These are phyloP conservation scores for Powellomyces hirtus DNA, from an alignment of 192 early-diverging fungal genomes.

Conservation along the genomic window DNA sequence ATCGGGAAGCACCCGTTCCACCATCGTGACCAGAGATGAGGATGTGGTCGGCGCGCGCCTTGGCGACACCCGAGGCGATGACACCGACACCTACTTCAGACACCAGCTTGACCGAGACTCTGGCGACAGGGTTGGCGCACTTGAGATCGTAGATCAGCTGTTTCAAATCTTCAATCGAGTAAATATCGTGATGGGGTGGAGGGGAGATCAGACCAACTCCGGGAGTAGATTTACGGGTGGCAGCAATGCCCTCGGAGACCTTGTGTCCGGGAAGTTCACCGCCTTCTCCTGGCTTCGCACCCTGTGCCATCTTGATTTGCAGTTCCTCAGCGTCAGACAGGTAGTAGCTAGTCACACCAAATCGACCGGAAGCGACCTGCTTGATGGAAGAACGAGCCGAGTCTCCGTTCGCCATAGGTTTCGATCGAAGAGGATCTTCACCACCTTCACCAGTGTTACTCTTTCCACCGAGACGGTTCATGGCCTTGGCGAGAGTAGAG, in stretches of 20 bases:
- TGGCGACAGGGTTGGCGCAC: slow-evolving; percentile 85
- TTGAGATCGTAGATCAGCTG: slow-evolving; percentile 98
- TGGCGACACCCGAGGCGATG: slow-evolving; percentile 94
- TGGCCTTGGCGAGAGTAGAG: slow-evolving; percentile 85
- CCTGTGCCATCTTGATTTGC: slow-evolving; percentile 99
- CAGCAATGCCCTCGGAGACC: slow-evolving; percentile 54
- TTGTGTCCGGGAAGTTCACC: slow-evolving; percentile 78
- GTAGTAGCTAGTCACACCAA: slow-evolving; percentile 95
- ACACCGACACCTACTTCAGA: slow-evolving; percentile 98
- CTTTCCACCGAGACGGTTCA: slow-evolving; percentile 96
- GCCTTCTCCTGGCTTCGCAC: slow-evolving; percentile 98
- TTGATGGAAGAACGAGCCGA: slow-evolving; percentile 93
- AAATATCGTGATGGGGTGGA: slow-evolving; percentile 98
- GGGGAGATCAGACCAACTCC: slow-evolving; percentile 95
- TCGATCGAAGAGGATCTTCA: slow-evolving; percentile 86
- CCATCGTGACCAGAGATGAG: slow-evolving; percentile 93
- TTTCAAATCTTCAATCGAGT: slow-evolving; percentile 98
- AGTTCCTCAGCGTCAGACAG: slow-evolving; percentile 93
- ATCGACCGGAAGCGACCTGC: slow-evolving; percentile 97
- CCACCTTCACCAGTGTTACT: slow-evolving; percentile 99
- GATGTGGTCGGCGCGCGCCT: slow-evolving; percentile 96
- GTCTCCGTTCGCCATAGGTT: slow-evolving; percentile 67
- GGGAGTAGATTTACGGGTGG: slow-evolving; percentile 91
- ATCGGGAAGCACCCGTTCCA: slow-evolving; percentile 95
- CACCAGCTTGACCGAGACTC: slow-evolving; percentile 95